A percentile compares a stretch with the other conserved stretches of the same genome.
phyloP scores from a whole-genome alignment of 164 flowering plant genomes.

The Tetrastigma voinierianum region DNA sequence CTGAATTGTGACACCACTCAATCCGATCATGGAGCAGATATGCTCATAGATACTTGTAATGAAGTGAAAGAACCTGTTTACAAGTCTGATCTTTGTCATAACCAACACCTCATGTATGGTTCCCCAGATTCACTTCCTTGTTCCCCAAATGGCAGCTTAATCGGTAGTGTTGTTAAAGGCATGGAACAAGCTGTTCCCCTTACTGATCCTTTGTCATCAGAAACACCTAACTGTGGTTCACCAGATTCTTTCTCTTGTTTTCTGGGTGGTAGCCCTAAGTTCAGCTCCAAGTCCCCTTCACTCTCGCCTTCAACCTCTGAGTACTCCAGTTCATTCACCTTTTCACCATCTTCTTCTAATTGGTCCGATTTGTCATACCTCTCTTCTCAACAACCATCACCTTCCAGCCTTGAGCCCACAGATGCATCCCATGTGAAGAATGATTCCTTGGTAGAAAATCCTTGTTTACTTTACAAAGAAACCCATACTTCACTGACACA shows the following conservation, averaged over 20 bases:
- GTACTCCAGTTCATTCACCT: conserved; percentile 56
- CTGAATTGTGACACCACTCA: conserved; percentile 17
- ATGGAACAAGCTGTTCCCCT: conserved; percentile 7
- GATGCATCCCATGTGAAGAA: conserved; percentile 14
- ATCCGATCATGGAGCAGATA: conserved; percentile 10
- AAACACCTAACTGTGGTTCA: conserved; percentile 34
- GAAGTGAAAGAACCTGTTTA: conserved; percentile 22
- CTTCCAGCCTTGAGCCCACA: conserved; percentile 43
- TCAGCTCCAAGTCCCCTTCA: conserved; percentile 57
- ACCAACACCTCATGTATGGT: conserved; percentile 21
- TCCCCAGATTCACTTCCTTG: conserved; percentile 30
- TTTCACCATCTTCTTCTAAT: conserved; percentile 74
- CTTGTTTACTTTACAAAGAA: conserved; percentile 14
- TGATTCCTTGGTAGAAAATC: conserved; percentile 16
- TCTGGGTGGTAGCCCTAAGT: conserved; percentile 38
- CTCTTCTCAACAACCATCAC: conserved; percentile 58
- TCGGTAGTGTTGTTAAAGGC: conserved; percentile 8
- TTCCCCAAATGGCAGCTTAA: conserved; percentile 14
- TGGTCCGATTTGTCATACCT: conserved; percentile 64
- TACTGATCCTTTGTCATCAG: conserved; percentile 10
- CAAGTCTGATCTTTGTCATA: conserved; percentile 20
- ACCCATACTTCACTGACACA: conserved; percentile 14
- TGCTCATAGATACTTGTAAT: conserved; percentile 21
- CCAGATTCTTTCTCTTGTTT: conserved; percentile 51
- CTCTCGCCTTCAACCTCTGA: conserved; percentile 67